phyloP scores from a whole-genome alignment of 2,329 filamentous ascomycete genomes.

The Fusarium azukiicola region DNA sequence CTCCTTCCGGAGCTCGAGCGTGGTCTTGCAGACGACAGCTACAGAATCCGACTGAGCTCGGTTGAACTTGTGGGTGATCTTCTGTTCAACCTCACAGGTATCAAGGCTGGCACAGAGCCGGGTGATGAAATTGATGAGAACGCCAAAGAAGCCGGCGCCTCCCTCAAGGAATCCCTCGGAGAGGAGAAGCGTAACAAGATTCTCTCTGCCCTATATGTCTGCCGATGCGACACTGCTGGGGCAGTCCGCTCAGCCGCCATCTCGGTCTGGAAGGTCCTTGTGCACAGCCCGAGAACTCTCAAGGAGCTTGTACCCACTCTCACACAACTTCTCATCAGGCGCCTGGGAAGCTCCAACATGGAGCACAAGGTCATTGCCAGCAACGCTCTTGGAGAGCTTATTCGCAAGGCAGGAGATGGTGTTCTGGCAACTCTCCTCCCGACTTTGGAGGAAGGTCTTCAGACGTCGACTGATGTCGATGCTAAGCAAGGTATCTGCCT shows the following conservation, averaged over 20 bases:
- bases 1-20: constrained; percentile 97
- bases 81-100: constrained; percentile 98
- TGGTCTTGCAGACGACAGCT: constrained; percentile 97
- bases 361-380: constrained; percentile 99
- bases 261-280: constrained; percentile 97
- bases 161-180: constrained; percentile 95
- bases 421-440: constrained; percentile 94
- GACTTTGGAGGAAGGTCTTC: constrained; percentile 94
- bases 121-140: constrained; percentile 90
- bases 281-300: constrained; percentile 93
- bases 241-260: constrained; percentile 94
- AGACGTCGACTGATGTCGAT: constrained; percentile 93
- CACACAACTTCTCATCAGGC: constrained; percentile 95
- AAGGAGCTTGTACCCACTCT: constrained; percentile 98
- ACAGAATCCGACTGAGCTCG: constrained; percentile 98
- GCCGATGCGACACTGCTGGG: constrained; percentile 96
- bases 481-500: constrained; percentile 99
- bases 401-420: constrained; percentile 97
- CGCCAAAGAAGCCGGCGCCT: constrained; percentile 92
- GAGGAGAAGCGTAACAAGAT: constrained; percentile 99
- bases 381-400: constrained; percentile 97
- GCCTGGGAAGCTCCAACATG: constrained; percentile 97
- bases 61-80: constrained; percentile 98
- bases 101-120: constrained; percentile 88
- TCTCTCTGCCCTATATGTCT: constrained; percentile 97